Evolutionary conservation across 2,329 filamentous ascomycete species (phyloP).

Genomic region (Ascochyta lentis): DNA sequence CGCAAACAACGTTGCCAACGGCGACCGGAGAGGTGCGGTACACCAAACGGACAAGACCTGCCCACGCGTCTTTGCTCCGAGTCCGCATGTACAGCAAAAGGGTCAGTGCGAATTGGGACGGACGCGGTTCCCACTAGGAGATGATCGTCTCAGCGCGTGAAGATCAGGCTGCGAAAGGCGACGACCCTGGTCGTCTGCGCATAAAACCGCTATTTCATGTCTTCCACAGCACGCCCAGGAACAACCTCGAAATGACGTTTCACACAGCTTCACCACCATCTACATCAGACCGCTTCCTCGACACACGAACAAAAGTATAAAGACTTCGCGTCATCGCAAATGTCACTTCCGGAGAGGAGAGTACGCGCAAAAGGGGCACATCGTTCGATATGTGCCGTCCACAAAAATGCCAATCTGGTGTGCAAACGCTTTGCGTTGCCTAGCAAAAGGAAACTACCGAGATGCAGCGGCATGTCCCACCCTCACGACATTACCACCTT

Average conservation of each 20-base stretch:
- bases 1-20: constrained; percentile 14
- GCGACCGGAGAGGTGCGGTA: constrained; percentile 7
- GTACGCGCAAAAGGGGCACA: constrained; percentile 1
- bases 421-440: background rate
- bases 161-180: constrained; percentile 16
- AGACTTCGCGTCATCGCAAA: constrained; percentile 6
- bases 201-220: constrained; percentile 23
- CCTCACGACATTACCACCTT: background rate
- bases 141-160: constrained; percentile 23
- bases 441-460: background rate
- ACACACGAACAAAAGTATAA: constrained; percentile 1
- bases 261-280: constrained; percentile 6
- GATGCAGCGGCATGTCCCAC: background rate
- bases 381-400: background rate
- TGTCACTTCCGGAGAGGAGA: background rate
- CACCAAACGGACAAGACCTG: background rate
- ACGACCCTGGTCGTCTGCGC: constrained; percentile 13
- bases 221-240: constrained; percentile 12
- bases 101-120: constrained; percentile 16
- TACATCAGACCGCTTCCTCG: constrained; percentile 9
- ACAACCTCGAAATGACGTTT: constrained; percentile 25
- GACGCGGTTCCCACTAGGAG: constrained; percentile 18
- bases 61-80: constrained; percentile 12
- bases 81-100: constrained; percentile 22
- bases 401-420: background rate